These are phyloP conservation scores for Corylus avellana DNA, from an alignment of 306 rosid genomes.

Conservation along the genomic window DNA sequence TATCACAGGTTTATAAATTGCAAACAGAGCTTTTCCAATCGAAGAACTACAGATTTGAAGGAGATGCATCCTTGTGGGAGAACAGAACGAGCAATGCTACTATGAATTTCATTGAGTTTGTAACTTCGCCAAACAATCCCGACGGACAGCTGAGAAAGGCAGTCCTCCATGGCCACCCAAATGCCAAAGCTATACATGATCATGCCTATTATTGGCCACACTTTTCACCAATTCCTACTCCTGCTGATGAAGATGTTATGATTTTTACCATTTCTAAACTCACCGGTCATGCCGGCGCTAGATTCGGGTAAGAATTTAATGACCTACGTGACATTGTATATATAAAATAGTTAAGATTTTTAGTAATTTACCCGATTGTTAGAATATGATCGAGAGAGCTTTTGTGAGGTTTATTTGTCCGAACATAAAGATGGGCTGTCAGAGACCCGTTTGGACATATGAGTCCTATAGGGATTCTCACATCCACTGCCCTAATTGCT, in stretches of 20 bases:
- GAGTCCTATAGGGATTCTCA: too few relatives aligned
- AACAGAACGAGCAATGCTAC: slow-evolving; percentile 13
- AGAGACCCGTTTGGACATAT: too few relatives aligned
- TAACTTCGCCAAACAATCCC: slow-evolving; percentile 67
- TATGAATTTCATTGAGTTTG: slow-evolving; percentile 45
- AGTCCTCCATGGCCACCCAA: slow-evolving; percentile 30
- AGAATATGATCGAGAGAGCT: too few relatives aligned
- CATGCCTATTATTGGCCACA: slow-evolving; percentile 63
- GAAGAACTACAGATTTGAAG: slow-evolving; percentile 35
- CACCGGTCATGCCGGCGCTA: slow-evolving; percentile 57
- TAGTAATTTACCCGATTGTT: too few relatives aligned
- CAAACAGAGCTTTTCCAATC: slow-evolving; percentile 44
- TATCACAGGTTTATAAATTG: slow-evolving; percentile 27
- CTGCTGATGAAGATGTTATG: slow-evolving; percentile 52
- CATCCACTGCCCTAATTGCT: too few relatives aligned
- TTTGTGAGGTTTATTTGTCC: too few relatives aligned
- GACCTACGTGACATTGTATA: too few relatives aligned
- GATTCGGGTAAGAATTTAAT: slow-evolving; percentile 42
- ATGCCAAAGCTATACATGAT: slow-evolving; percentile 37
- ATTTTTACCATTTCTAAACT: slow-evolving; percentile 50
- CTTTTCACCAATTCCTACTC: slow-evolving; percentile 54
- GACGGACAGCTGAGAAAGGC: slow-evolving; percentile 45
- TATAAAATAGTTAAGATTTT: too few relatives aligned
- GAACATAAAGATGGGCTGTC: too few relatives aligned
- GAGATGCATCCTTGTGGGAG: slow-evolving; percentile 40